phyloP scores from a whole-genome alignment of 495 filamentous ascomycete species.

The Aspergillus baeticus region DNA sequence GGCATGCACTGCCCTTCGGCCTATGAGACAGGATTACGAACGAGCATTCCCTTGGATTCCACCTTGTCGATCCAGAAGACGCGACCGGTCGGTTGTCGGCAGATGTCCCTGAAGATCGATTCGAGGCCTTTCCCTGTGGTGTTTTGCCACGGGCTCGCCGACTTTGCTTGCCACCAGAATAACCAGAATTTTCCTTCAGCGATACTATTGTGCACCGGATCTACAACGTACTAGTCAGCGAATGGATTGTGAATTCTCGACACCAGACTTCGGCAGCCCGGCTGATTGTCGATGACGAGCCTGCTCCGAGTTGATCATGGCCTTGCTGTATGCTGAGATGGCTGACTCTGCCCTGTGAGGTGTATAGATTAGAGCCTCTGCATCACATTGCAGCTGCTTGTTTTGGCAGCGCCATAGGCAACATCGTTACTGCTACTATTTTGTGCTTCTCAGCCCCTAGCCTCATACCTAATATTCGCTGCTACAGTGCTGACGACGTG shows the following conservation, averaged over 20 bases:
- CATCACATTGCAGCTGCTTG: neutral
- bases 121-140: neutral
- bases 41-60: neutral
- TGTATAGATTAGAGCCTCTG: neutral
- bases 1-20: slow-evolving; percentile 10
- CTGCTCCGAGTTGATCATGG: no score
- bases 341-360: slow-evolving; percentile 2
- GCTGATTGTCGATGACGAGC: no score
- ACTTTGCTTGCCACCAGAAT: neutral
- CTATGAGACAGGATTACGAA: neutral
- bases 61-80: slow-evolving; percentile 2
- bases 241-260: neutral
- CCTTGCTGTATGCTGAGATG: neutral
- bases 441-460: slow-evolving; percentile 5
- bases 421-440: slow-evolving; percentile 2
- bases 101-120: slow-evolving; percentile 7
- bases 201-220: neutral
- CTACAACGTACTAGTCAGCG: neutral
- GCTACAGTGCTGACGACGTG: slow-evolving; percentile 2
- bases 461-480: neutral
- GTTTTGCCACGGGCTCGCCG: slow-evolving; percentile 1
- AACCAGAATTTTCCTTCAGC: neutral
- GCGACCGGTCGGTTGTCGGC: neutral
- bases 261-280: neutral
- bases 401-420: slow-evolving; percentile 1